A percentile compares a stretch with the other conserved stretches of the same genome.
Conservation (phyloP, 2,329 filamentous ascomycete species). For the Phaeoacremonium minimum region DNA sequence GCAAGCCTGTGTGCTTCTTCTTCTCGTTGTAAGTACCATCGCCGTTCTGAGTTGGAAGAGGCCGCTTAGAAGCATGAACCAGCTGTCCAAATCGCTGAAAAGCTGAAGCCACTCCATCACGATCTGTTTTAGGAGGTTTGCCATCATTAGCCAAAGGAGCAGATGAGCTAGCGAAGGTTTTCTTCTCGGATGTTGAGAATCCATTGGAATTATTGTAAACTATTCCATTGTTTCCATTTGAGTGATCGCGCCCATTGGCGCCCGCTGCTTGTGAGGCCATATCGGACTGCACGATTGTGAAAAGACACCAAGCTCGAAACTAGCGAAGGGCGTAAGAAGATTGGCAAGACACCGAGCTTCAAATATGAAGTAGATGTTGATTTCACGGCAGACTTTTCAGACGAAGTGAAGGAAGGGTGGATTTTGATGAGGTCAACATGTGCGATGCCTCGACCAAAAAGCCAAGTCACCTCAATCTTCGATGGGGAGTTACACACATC, state of each 20-base stretch:
- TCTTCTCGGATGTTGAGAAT: conserved; percentile 1
- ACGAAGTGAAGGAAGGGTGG: no score
- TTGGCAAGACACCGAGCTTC: no score
- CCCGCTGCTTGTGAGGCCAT: background rate
- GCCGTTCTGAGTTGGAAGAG: conserved; percentile 58
- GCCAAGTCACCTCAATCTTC: no score
- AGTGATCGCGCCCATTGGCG: background rate
- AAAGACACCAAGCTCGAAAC: no score
- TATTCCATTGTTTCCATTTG: background rate
- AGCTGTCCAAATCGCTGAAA: conserved; percentile 28
- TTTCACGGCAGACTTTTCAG: no score
- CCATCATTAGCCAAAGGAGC: conserved; percentile 13
- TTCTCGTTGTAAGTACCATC: conserved; percentile 54
- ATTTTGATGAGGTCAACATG: no score
- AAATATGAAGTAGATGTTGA: no score
- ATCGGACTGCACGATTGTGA: no score
- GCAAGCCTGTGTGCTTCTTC: conserved; percentile 44
- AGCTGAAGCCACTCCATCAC: conserved; percentile 24
- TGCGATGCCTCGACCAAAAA: no score
- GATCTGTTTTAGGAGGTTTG: conserved; percentile 18
- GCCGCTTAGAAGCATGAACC: conserved; percentile 48
- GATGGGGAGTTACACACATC: no score
- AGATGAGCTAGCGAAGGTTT: conserved; percentile 8
- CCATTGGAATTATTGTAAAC: background rate
- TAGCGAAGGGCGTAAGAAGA: no score